Conservation (phyloP, 768 basidiomycete genomes). For the Gymnopilus junonius region DNA sequence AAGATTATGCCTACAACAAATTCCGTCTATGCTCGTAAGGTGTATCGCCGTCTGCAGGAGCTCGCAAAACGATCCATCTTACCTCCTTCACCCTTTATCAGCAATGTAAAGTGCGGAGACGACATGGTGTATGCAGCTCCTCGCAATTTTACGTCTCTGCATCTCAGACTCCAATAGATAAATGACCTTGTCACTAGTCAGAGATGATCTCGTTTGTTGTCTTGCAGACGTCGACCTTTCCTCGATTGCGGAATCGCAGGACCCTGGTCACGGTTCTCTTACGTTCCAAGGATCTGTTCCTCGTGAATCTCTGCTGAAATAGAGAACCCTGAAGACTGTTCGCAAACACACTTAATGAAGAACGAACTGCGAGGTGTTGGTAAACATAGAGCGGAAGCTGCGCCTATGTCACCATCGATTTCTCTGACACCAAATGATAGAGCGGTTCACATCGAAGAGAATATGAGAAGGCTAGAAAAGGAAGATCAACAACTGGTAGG, state of each 20-base stretch:
- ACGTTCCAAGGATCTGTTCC: conserved; percentile 17
- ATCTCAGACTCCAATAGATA: neutral
- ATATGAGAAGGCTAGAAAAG: neutral
- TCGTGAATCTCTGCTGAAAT: conserved; percentile 20
- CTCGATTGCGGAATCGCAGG: conserved; percentile 22
- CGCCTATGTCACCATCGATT: neutral
- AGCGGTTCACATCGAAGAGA: neutral
- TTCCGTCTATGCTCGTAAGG: neutral
- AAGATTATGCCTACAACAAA: conserved; percentile 14
- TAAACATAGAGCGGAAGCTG: neutral
- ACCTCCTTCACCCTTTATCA: conserved; percentile 27
- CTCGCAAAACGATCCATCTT: conserved; percentile 20
- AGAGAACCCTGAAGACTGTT: conserved; percentile 14
- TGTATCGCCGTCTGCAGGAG: conserved; percentile 19
- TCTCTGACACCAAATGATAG: neutral
- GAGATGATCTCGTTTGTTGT: conserved; percentile 20
- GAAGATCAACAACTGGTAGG: neutral
- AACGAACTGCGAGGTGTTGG: conserved; percentile 8
- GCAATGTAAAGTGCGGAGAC: conserved; percentile 11
- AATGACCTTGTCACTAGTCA: conserved; percentile 28
- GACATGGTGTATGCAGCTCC: conserved; percentile 22
- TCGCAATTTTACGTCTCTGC: neutral
- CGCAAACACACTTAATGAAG: conserved; percentile 15
- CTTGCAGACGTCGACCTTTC: conserved; percentile 27
- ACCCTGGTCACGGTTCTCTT: conserved; percentile 7